Evolutionary conservation across 1,139 yeast species (phyloP).

Genomic region (Geotrichum histeridarum): DNA sequence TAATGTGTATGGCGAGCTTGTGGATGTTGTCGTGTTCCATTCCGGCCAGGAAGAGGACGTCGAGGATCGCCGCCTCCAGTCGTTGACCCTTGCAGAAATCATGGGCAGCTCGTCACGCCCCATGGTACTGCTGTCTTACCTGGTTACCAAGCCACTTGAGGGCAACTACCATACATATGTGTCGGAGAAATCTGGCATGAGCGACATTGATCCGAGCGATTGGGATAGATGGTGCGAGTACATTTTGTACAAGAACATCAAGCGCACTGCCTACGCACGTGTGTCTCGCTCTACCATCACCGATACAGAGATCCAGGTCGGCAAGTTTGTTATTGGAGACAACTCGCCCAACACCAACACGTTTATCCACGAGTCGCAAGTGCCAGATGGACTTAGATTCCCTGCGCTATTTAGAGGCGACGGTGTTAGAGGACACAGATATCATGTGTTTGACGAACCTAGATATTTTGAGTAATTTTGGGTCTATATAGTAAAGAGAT

Average conservation of each 20-base stretch:
- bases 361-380: slow-evolving; percentile 50
- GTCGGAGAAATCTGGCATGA: slow-evolving; percentile 76
- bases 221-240: slow-evolving; percentile 99
- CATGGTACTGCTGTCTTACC: slow-evolving; percentile 73
- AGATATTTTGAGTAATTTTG: slow-evolving; percentile 56
- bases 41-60: slow-evolving; percentile 97
- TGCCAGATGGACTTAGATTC: slow-evolving; percentile 63
- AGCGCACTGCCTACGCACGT: slow-evolving; percentile 89
- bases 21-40: slow-evolving; percentile 94
- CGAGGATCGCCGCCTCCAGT: slow-evolving; percentile 86
- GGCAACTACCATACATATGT: slow-evolving; percentile 93
- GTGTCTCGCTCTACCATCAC: slow-evolving; percentile 90
- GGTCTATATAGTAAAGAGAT: neutral
- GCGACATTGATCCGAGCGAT: slow-evolving; percentile 87
- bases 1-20: slow-evolving; percentile 76
- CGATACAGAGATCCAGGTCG: slow-evolving; percentile 93
- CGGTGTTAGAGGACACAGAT: slow-evolving; percentile 89
- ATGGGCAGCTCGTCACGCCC: slow-evolving; percentile 81
- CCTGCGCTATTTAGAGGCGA: slow-evolving; percentile 84
- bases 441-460: slow-evolving; percentile 87
- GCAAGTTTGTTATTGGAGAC: slow-evolving; percentile 67
- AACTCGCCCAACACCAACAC: slow-evolving; percentile 50
- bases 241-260: slow-evolving; percentile 78
- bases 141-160: slow-evolving; percentile 78
- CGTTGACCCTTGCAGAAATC: slow-evolving; percentile 65